Evolutionary conservation across 176 grass and related monocot genomes (phyloP), one percentile per base, ranked within the genome.

Genomic region (Thalia dealbata): DNA sequence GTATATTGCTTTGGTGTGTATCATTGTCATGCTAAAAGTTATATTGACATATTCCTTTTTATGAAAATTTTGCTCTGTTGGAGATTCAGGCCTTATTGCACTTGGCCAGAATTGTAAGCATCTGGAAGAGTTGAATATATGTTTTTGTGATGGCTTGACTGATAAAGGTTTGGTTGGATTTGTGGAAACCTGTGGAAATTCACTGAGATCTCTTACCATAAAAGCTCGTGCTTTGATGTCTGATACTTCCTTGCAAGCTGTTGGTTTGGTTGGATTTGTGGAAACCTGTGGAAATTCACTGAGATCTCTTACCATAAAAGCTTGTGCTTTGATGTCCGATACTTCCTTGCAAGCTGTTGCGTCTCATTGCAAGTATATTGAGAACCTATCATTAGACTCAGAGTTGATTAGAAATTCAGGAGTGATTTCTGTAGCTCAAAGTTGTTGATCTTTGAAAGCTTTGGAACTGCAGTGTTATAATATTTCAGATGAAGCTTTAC

Each of bases 81-180:
- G 92, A 84, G 89, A 96, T 83, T 60, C 52, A 86, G 92, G 89
- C 74, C 89, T 96, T 54, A 78, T 86, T 84, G 86, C 92, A 48
- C 78, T 96, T 7, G 86, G 92, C 0, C 62, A 87, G 66, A 84
- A 73, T 55, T 96, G 92, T 80, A 92, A 84, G 72, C 76, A 79
- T 41, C 86, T 96, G 73, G 78, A 73, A 55, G 83, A 82, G 63
- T 78, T 96, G 64, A 96, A 79, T 69, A 24, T 96, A 60, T 80
- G 78, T 16, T 88, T 76, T 75, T 86, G 91, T 44, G 84, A 92
- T 67, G 84, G 88, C 62, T 18, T 91, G 30, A 87, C 89, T 18
- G 92, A 96, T 81, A 69, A 77, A 70, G 89, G 92, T 73, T 82
- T 96, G 76, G 84, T 85, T 78, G 86, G 82, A 76, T 82, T 96